Evolutionary conservation across 2,329 filamentous ascomycete genomes (phyloP).

Genomic region (Achaetomium macrosporum): DNA sequence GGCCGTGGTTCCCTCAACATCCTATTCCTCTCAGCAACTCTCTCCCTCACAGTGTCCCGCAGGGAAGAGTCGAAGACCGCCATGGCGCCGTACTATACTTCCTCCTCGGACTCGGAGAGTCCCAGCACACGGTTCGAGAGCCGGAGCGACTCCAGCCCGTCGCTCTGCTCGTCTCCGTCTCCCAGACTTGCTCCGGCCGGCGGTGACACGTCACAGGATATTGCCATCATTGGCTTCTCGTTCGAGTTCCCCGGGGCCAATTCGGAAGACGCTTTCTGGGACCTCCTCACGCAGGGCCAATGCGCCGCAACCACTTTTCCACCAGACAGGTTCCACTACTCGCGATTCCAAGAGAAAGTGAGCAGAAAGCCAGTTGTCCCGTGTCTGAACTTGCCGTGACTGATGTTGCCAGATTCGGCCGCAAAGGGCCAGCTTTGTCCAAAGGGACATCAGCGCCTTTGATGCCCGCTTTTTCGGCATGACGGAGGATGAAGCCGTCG

Average conservation of each 20-base stretch:
- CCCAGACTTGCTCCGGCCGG: background rate
- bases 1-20: no score
- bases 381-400: background rate
- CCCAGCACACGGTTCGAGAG: background rate
- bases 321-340: background rate
- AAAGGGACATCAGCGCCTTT: constrained; percentile 1
- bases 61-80: no score
- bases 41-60: no score
- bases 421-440: background rate
- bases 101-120: background rate
- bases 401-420: background rate
- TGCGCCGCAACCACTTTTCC: background rate
- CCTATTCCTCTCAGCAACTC: no score
- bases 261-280: background rate
- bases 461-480: constrained; percentile 7
- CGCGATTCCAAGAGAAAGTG: background rate
- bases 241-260: background rate
- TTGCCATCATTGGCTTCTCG: background rate
- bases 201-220: background rate
- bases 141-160: background rate
- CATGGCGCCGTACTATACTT: background rate
- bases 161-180: background rate
- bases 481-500: background rate
- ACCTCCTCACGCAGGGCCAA: background rate
- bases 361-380: background rate